phyloP scores from a whole-genome alignment of 208 protist species.

The Leptomonas pyrrhocoris region DNA sequence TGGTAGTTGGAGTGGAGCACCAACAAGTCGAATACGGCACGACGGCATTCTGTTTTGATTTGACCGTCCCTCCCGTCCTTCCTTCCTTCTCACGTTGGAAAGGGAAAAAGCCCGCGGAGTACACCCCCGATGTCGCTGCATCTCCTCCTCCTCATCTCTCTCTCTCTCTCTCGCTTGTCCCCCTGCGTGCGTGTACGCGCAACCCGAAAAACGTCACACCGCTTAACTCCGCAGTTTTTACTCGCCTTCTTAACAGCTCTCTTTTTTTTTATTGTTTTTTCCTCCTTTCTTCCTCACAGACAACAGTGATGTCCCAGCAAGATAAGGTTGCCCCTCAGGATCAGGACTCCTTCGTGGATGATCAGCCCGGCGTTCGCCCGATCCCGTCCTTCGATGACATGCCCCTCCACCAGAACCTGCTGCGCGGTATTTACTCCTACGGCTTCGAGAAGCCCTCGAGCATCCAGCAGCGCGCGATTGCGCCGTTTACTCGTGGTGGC shows the following conservation, averaged over 20 bases:
- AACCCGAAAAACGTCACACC: background rate
- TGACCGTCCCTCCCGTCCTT: too few species aligned
- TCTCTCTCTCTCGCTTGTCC: background rate
- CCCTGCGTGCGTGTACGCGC: background rate
- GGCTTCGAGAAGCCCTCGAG: conserved; percentile 98
- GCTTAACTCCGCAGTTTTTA: conserved; percentile 28
- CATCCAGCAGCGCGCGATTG: conserved; percentile 95
- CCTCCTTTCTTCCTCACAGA: background rate
- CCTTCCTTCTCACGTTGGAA: too few species aligned
- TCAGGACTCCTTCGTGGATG: conserved; percentile 92
- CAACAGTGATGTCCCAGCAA: conserved; percentile 71
- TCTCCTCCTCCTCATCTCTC: background rate
- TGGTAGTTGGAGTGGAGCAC: background rate
- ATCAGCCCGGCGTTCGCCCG: conserved; percentile 75
- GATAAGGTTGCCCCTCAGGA: conserved; percentile 83
- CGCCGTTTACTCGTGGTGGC: conserved; percentile 89
- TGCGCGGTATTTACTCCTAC: conserved; percentile 96
- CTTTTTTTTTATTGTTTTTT: conserved; percentile 61
- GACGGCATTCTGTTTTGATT: too few species aligned
- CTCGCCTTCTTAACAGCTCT: conserved; percentile 50
- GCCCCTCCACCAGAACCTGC: conserved; percentile 90
- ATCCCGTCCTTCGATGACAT: conserved; percentile 94
- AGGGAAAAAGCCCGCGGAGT: too few species aligned
- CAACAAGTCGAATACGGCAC: too few species aligned
- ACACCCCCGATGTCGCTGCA: background rate